These are phyloP conservation scores for Chiua virens DNA, from an alignment of 768 basidiomycete species.

Conservation along the genomic window DNA sequence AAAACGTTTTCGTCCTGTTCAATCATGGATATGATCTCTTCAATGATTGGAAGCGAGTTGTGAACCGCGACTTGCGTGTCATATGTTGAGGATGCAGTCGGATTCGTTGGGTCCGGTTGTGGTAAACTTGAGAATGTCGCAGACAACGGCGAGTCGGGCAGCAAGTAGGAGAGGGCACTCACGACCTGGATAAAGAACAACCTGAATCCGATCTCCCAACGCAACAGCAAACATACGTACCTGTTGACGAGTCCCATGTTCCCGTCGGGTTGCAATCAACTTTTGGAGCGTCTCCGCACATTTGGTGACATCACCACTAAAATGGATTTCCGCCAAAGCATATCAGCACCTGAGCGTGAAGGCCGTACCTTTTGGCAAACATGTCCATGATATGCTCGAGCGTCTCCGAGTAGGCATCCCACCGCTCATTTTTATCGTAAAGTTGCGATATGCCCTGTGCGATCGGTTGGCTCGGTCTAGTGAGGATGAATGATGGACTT, in stretches of 20 bases:
- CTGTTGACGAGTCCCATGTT: constrained; percentile 60
- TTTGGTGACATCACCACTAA: constrained; percentile 72
- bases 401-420: constrained; percentile 55
- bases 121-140: constrained; percentile 64
- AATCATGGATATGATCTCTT: constrained; percentile 65
- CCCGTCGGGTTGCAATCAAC: constrained; percentile 59
- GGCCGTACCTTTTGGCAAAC: constrained; percentile 56
- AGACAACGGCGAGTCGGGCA: constrained; percentile 72
- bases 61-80: constrained; percentile 62
- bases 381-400: constrained; percentile 59
- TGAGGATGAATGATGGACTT: constrained; percentile 4
- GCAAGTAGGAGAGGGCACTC: constrained; percentile 61
- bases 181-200: constrained; percentile 50
- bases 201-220: neutral
- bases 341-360: neutral
- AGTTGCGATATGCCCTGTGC: constrained; percentile 68
- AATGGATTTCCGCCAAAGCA: neutral
- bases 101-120: constrained; percentile 73
- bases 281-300: constrained; percentile 83
- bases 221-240: constrained; percentile 33
- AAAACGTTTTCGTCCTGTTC: constrained; percentile 62
- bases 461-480: constrained; percentile 2
- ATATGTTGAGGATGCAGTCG: constrained; percentile 58
- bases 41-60: constrained; percentile 66
- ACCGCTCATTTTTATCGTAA: constrained; percentile 63